Evolutionary conservation across 306 rosid species (phyloP).

Genomic region (Cicer chorassanicum): DNA sequence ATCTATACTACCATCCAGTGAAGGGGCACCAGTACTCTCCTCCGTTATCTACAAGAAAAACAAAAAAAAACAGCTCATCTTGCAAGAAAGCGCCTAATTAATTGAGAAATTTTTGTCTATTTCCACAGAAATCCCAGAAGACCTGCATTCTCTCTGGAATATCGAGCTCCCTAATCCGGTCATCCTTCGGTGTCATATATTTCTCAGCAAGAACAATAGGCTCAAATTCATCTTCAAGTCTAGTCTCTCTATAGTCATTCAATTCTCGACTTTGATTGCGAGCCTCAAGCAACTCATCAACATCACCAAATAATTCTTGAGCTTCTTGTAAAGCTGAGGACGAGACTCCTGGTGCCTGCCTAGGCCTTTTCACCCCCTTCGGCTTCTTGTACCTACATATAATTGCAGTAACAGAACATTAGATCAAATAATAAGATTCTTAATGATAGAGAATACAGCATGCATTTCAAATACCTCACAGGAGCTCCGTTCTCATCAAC

Average conservation of each 20-base stretch:
- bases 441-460: not conserved
- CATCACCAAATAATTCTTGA: constrained; percentile 93
- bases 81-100: constrained; percentile 18
- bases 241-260: constrained; percentile 70
- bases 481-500: constrained; percentile 80
- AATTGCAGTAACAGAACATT: constrained; percentile 30
- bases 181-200: constrained; percentile 93
- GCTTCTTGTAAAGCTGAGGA: constrained; percentile 95
- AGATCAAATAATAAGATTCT: constrained; percentile 33
- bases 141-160: constrained; percentile 99
- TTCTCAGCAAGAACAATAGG: constrained; percentile 84
- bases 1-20: constrained; percentile 65
- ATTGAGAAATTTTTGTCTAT: not conserved
- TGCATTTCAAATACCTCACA: constrained; percentile 59
- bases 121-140: constrained; percentile 25
- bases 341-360: constrained; percentile 84
- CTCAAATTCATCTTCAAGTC: constrained; percentile 94
- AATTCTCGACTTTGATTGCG: constrained; percentile 66
- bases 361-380: constrained; percentile 59
- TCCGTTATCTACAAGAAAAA: constrained; percentile 62
- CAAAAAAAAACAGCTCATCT: constrained; percentile 12
- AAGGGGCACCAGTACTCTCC: constrained; percentile 83
- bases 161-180: constrained; percentile 77
- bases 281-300: constrained; percentile 67
- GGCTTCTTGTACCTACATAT: constrained; percentile 58